Conservation (phyloP, 1,284 basidiomycete genomes). For the Rhodotorula sp. region DNA sequence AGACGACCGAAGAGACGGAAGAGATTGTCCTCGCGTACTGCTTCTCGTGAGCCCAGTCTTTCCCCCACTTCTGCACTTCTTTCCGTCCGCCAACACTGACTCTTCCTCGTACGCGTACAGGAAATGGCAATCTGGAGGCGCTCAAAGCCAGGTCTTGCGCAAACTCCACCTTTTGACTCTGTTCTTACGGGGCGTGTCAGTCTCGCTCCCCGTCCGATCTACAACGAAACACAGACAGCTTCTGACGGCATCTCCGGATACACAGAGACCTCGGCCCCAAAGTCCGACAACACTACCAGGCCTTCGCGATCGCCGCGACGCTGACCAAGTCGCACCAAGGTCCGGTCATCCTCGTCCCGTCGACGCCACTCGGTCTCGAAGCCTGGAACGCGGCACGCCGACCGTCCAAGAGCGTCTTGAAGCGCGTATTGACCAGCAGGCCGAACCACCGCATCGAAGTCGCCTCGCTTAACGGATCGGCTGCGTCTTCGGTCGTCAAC, state of each 20-base stretch:
- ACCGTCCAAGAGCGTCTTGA: constrained; percentile 19
- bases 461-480: background rate
- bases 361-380: constrained; percentile 16
- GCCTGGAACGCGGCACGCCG: constrained; percentile 33
- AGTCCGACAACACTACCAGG: constrained; percentile 21
- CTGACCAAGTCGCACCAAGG: constrained; percentile 11
- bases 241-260: background rate
- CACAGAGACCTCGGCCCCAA: constrained; percentile 15
- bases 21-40: constrained; percentile 10
- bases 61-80: background rate
- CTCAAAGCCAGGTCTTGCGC: constrained; percentile 19
- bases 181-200: constrained; percentile 25
- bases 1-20: constrained; percentile 19
- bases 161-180: constrained; percentile 28
- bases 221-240: background rate
- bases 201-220: background rate
- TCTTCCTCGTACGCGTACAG: background rate
- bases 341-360: constrained; percentile 22
- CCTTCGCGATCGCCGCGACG: constrained; percentile 28
- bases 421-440: constrained; percentile 11
- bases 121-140: constrained; percentile 27
- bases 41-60: background rate
- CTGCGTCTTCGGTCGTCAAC: constrained; percentile 18
- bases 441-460: background rate
- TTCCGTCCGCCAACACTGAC: background rate